These are phyloP conservation scores for Salix koriyanagi DNA, from an alignment of 345 rosid species.

Conservation along the genomic window DNA sequence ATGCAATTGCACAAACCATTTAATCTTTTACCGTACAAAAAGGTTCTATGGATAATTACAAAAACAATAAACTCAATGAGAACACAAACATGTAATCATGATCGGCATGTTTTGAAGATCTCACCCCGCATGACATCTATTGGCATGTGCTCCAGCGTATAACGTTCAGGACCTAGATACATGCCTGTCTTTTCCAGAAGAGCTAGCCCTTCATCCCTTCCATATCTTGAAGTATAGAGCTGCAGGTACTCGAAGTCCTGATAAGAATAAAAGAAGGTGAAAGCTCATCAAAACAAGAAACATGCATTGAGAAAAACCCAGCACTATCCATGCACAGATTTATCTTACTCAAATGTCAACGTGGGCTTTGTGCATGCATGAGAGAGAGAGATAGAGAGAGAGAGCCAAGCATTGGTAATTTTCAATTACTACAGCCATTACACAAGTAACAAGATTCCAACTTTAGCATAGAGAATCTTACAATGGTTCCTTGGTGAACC, in stretches of 20 bases:
- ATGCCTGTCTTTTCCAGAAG: slow-evolving; percentile 84
- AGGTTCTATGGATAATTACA: not conserved
- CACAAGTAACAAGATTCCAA: not conserved
- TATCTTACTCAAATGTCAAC: not conserved
- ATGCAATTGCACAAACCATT: not conserved
- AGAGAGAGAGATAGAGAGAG: not conserved
- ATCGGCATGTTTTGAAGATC: slow-evolving; percentile 62
- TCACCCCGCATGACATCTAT: slow-evolving; percentile 85
- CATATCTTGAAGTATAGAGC: slow-evolving; percentile 66
- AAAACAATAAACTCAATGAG: not conserved
- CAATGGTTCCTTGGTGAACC: not conserved
- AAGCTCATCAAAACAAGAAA: not conserved
- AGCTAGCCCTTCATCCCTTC: slow-evolving; percentile 67
- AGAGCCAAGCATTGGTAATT: not conserved
- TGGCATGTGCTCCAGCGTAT: slow-evolving; percentile 81
- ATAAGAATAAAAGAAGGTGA: not conserved
- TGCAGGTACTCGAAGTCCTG: slow-evolving; percentile 85
- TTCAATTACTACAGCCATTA: not conserved
- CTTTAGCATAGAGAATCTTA: not conserved
- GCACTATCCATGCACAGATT: not conserved
- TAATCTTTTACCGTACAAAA: not conserved
- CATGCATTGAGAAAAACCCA: not conserved
- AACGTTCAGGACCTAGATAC: slow-evolving; percentile 83
- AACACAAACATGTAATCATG: slow-evolving; percentile 6
- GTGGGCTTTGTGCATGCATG: too few species aligned